Evolutionary conservation across 192 early-diverging fungal genomes (phyloP), one percentile per base, ranked within the genome.

Genomic region (Entomortierella chlamydospora): DNA sequence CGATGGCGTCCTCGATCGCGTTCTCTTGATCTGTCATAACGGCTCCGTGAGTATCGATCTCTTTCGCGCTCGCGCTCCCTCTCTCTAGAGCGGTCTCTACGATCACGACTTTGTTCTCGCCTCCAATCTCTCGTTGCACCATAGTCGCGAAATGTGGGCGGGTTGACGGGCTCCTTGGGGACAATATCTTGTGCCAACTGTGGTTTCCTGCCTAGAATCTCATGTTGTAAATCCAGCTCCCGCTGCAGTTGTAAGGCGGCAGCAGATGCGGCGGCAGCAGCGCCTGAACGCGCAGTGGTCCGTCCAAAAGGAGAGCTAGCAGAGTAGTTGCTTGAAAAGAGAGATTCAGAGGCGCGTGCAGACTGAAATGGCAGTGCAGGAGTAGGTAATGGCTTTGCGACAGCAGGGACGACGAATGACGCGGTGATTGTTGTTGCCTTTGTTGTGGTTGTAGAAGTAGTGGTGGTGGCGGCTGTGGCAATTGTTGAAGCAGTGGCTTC

Each of bases 61-160:
- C 70, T 51, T 18, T 70, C 69, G 17, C 77, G 55, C 45, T 81
- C 78, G n/a, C 69, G 57, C 34, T 73, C 81, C 10, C 81, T 61
- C 15, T 73, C 71, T 23, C 68, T 59, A 15, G 72, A 73, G 25
- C 81, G 72, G 22, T 76, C 81, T 41, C 64, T 51, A 17, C 73
- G 63, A 45, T 82, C 73, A n/a, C 68, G 68, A 77, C 73, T 77
- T 7, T 76, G 73, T 13, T 82, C 73, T 51, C 69, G 49, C 20
- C 73, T 71, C 63, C 72, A 67, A 50, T 77, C 81, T 49, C 81
- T 69, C 1, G 76, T 79, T 4, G 76, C 76, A 11, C 76, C 76
- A 70, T 79, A 79, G 51, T 79, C 76, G 4, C 76, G 58, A 45
- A 79, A 70, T 8, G 68, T 79, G 4, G 76, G 76, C 43, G 61